Conservation (phyloP, 176 grass and related monocot species). For the Ananas comosus region DNA sequence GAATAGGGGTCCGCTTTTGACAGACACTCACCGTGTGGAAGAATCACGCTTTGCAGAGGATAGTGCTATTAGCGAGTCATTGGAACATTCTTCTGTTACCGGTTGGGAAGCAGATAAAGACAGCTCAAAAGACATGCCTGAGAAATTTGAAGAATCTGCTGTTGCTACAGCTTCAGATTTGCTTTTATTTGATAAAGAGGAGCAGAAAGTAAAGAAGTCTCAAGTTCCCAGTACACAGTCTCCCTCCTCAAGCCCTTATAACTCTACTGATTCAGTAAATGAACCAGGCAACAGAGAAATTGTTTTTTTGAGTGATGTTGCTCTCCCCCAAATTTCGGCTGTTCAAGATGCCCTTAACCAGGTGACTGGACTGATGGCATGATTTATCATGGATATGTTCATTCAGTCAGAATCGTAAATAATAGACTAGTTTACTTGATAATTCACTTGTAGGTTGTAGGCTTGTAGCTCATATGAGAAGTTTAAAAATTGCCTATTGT, state of each 20-base stretch:
- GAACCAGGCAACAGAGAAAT: constrained; percentile 31
- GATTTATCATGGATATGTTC: neutral
- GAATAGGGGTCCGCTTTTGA: constrained; percentile 24
- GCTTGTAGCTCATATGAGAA: too few relatives aligned
- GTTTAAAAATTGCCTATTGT: too few relatives aligned
- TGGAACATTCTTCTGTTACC: constrained; percentile 17
- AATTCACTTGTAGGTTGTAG: too few relatives aligned
- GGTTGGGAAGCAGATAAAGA: constrained; percentile 26
- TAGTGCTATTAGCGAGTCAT: constrained; percentile 6
- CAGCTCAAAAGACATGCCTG: constrained; percentile 28
- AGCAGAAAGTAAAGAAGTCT: constrained; percentile 38
- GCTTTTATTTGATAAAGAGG: constrained; percentile 32
- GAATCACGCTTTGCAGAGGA: constrained; percentile 28
- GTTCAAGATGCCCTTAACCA: constrained; percentile 68
- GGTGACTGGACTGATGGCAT: constrained; percentile 20
- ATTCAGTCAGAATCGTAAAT: neutral
- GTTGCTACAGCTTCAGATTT: constrained; percentile 27
- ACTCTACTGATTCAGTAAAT: constrained; percentile 38
- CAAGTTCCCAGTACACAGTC: constrained; percentile 31
- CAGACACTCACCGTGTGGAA: constrained; percentile 39
- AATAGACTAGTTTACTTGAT: too few relatives aligned
- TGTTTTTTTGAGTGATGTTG: constrained; percentile 12
- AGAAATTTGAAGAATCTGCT: constrained; percentile 25
- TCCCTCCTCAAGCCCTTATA: constrained; percentile 32
- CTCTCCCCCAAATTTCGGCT: constrained; percentile 28